phyloP scores from a whole-genome alignment of 495 filamentous ascomycete genomes.

The Aspergillus cristatus region DNA sequence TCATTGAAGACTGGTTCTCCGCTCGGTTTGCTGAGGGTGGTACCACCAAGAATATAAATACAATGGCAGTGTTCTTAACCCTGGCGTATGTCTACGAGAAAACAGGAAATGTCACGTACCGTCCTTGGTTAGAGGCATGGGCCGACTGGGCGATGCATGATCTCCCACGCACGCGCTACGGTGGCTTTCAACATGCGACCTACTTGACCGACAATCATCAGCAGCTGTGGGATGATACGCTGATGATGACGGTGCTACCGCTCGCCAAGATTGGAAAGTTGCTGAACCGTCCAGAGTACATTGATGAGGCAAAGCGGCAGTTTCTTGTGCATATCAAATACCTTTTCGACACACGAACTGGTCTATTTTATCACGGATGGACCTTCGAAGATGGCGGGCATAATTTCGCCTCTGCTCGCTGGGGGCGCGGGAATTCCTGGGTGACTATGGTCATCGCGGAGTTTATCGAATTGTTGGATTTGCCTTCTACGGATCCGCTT shows the following conservation, averaged over 20 bases:
- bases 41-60: slow-evolving; percentile 76
- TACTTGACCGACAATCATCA: slow-evolving; percentile 55
- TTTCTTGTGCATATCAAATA: slow-evolving; percentile 66
- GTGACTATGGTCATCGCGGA: slow-evolving; percentile 67
- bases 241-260: slow-evolving; percentile 75
- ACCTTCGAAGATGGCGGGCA: slow-evolving; percentile 57
- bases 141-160: slow-evolving; percentile 70
- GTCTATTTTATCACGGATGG: slow-evolving; percentile 69
- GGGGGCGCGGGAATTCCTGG: slow-evolving; percentile 63
- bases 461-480: slow-evolving; percentile 56
- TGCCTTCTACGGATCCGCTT: slow-evolving; percentile 47
- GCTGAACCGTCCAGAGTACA: slow-evolving; percentile 52
- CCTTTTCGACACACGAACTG: slow-evolving; percentile 55
- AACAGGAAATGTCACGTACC: slow-evolving; percentile 48
- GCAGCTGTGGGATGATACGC: slow-evolving; percentile 70
- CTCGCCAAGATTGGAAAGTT: slow-evolving; percentile 65
- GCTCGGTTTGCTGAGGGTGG: slow-evolving; percentile 55
- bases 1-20: slow-evolving; percentile 62
- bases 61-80: slow-evolving; percentile 64
- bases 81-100: slow-evolving; percentile 64
- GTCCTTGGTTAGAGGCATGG: slow-evolving; percentile 65
- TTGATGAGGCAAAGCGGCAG: slow-evolving; percentile 65
- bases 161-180: slow-evolving; percentile 55
- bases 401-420: slow-evolving; percentile 60
- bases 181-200: slow-evolving; percentile 68